phyloP scores from a whole-genome alignment of 352 stramenopile species.

The Globisporangium paddicum region DNA sequence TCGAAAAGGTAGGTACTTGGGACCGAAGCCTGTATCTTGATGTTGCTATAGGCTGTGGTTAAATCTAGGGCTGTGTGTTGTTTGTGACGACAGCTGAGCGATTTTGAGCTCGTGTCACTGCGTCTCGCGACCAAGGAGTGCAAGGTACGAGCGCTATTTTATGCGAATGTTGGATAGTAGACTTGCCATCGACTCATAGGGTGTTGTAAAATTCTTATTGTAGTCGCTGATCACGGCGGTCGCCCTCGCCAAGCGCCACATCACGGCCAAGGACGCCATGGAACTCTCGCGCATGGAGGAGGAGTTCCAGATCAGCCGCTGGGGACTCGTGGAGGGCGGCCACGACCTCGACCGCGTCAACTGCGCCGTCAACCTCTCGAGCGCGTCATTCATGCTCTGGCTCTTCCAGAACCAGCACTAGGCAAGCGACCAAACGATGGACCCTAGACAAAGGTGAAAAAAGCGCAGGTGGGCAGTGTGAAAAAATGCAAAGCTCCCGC shows the following conservation, averaged over 20 bases:
- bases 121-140: slow-evolving; percentile 79
- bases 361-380: slow-evolving; percentile 76
- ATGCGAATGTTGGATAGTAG: not conserved
- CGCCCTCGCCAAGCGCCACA: slow-evolving; percentile 80
- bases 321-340: slow-evolving; percentile 85
- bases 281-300: slow-evolving; percentile 81
- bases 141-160: slow-evolving; percentile 39
- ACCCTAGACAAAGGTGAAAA: not conserved
- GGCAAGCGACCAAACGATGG: not conserved
- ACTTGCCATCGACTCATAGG: too few species aligned
- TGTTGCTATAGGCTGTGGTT: not conserved
- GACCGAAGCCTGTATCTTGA: not conserved
- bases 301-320: slow-evolving; percentile 87
- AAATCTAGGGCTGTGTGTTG: not conserved
- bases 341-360: slow-evolving; percentile 89
- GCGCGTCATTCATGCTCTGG: slow-evolving; percentile 81
- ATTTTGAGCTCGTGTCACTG: slow-evolving; percentile 76
- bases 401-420: slow-evolving; percentile 72
- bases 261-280: slow-evolving; percentile 83
- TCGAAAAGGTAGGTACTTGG: slow-evolving; percentile 64
- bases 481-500: not conserved
- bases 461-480: slow-evolving; percentile 1
- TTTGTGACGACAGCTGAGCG: slow-evolving; percentile 32
- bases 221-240: slow-evolving; percentile 81
- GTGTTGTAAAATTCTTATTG: too few species aligned